Conservation (phyloP, 371 early-diverging fungal species). For the Lichtheimia ornata region DNA sequence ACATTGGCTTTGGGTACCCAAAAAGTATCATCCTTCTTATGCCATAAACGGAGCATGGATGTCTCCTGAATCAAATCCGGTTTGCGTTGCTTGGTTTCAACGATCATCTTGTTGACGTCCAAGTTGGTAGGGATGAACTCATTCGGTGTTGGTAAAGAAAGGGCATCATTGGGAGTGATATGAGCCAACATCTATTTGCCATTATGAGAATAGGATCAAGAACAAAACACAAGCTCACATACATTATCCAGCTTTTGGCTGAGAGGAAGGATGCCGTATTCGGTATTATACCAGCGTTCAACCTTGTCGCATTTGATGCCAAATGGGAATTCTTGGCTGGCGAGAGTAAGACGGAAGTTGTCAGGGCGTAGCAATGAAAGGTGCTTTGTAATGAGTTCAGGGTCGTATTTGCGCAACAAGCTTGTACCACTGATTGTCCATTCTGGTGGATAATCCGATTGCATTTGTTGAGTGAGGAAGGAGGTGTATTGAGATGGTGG, state of each 20-base stretch:
- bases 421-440: conserved; percentile 68
- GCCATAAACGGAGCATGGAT: conserved; percentile 77
- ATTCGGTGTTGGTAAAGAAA: conserved; percentile 78
- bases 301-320: conserved; percentile 50
- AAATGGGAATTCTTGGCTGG: conserved; percentile 47
- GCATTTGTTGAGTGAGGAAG: conserved; percentile 53
- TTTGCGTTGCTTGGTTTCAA: conserved; percentile 35
- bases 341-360: conserved; percentile 60
- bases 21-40: conserved; percentile 90
- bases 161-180: conserved; percentile 51
- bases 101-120: conserved; percentile 44
- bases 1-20: conserved; percentile 74
- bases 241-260: conserved; percentile 53
- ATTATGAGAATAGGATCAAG: neutral
- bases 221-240: neutral
- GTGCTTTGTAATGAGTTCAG: conserved; percentile 52
- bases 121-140: conserved; percentile 79
- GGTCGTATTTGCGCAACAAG: conserved; percentile 61
- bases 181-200: conserved; percentile 26
- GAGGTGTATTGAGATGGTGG: conserved; percentile 57
- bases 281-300: conserved; percentile 83
- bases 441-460: conserved; percentile 65
- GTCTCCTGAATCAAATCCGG: conserved; percentile 70
- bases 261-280: conserved; percentile 71
- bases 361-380: conserved; percentile 62